Conservation (phyloP, 1,284 basidiomycete species). For the Bjerkandera adusta region DNA sequence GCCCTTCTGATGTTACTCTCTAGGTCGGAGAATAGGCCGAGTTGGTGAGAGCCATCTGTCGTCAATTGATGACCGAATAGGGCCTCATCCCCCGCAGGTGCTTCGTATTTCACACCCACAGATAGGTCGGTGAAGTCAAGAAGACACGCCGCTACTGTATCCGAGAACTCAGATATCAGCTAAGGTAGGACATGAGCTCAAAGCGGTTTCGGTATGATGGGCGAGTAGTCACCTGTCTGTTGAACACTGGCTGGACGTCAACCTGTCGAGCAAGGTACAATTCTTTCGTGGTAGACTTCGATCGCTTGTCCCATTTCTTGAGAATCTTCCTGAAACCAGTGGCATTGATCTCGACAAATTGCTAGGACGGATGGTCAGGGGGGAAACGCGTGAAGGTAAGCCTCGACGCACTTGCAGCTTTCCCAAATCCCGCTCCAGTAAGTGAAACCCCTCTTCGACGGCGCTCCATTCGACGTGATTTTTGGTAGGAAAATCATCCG, state of each 20-base stretch:
- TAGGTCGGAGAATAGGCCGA: conserved; percentile 82
- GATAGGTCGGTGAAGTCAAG: conserved; percentile 89
- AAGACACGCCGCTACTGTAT: conserved; percentile 92
- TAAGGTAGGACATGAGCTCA: conserved; percentile 24
- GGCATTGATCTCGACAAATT: conserved; percentile 98
- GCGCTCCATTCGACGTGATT: conserved; percentile 89
- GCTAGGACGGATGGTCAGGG: conserved; percentile 44
- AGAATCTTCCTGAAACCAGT: conserved; percentile 97
- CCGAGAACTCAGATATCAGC: conserved; percentile 95
- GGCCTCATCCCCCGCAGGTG: conserved; percentile 41
- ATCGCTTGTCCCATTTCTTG: conserved; percentile 99
- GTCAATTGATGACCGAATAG: conserved; percentile 74
- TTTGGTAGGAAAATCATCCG: conserved; percentile 51
- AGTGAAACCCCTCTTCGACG: conserved; percentile 93
- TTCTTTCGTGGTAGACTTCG: conserved; percentile 93
- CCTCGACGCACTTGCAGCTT: conserved; percentile 78
- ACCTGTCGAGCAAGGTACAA: conserved; percentile 96
- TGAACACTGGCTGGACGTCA: conserved; percentile 97
- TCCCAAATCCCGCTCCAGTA: conserved; percentile 94
- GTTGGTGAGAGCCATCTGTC: conserved; percentile 55
- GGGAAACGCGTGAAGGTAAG: conserved; percentile 16
- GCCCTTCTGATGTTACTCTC: conserved; percentile 85
- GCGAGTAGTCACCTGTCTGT: conserved; percentile 72
- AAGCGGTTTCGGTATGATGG: not conserved
- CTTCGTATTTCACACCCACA: conserved; percentile 72